Conservation (phyloP, 345 rosid genomes). For the Trapa bicornis region DNA sequence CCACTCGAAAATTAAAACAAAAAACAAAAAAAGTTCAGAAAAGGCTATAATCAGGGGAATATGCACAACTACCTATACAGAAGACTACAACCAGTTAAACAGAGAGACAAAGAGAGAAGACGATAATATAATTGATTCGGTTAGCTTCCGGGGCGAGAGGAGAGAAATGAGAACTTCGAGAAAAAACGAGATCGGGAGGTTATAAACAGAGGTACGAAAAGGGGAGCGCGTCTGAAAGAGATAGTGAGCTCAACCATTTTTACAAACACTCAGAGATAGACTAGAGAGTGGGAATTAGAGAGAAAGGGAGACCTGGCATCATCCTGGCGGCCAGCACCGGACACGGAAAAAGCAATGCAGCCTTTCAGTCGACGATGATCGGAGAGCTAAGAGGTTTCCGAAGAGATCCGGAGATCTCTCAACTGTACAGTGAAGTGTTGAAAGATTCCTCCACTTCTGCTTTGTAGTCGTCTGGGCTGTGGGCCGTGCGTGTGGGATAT, state of each 20-base stretch:
- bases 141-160: no score
- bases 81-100: background rate
- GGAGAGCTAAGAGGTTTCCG: no score
- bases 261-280: background rate
- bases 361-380: no score
- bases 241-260: background rate
- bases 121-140: background rate
- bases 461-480: no score
- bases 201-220: background rate
- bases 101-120: background rate
- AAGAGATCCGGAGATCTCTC: no score
- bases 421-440: no score
- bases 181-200: constrained; percentile 3
- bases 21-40: background rate
- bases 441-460: no score
- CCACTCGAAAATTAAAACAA: background rate
- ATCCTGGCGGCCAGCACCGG: no score
- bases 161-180: background rate
- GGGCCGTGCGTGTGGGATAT: no score
- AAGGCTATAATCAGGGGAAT: background rate
- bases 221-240: background rate
- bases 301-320: background rate
- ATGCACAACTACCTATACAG: background rate
- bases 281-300: background rate
- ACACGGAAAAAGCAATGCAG: no score